Conservation (phyloP, 352 stramenopile genomes). For the Globisporangium megalacanthum region DNA sequence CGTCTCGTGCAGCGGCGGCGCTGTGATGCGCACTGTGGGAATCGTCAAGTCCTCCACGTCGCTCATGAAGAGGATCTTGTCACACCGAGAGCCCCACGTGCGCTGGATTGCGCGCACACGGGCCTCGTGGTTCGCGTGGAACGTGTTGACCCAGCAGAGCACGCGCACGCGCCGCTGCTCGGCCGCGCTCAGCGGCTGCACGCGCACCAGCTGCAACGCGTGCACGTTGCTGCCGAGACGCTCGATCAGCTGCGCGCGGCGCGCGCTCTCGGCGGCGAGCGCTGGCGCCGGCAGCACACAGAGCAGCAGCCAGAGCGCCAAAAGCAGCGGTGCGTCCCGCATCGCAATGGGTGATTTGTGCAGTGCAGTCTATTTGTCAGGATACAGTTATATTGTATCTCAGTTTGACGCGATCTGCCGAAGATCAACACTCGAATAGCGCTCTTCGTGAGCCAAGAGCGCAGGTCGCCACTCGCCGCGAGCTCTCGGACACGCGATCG, state of each 20-base stretch:
- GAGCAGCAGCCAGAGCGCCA: constrained; percentile 1
- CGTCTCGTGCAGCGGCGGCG: constrained; percentile 63
- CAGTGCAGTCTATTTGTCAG: no score
- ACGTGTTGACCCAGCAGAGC: constrained; percentile 86
- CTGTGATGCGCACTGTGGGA: constrained; percentile 58
- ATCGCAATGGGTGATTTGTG: no score
- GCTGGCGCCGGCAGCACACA: neutral
- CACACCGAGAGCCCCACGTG: constrained; percentile 76
- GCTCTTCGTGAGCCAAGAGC: no score
- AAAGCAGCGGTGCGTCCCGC: neutral
- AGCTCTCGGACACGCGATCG: neutral
- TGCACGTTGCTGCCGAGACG: constrained; percentile 42
- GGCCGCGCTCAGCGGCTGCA: constrained; percentile 17
- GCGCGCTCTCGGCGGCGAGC: neutral
- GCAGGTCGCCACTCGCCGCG: no score
- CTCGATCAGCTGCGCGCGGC: constrained; percentile 22
- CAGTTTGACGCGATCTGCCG: no score
- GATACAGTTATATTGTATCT: no score
- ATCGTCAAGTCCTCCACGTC: constrained; percentile 57
- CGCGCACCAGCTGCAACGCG: neutral
- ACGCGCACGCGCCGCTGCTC: constrained; percentile 32
- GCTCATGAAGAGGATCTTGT: constrained; percentile 89
- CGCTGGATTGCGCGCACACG: constrained; percentile 59
- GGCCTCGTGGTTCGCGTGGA: constrained; percentile 63
- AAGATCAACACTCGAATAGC: no score